Evolutionary conservation across 345 rosid genomes (phyloP), one percentile per base, ranked within the genome.

Genomic region (Euphorbia lathyris): DNA sequence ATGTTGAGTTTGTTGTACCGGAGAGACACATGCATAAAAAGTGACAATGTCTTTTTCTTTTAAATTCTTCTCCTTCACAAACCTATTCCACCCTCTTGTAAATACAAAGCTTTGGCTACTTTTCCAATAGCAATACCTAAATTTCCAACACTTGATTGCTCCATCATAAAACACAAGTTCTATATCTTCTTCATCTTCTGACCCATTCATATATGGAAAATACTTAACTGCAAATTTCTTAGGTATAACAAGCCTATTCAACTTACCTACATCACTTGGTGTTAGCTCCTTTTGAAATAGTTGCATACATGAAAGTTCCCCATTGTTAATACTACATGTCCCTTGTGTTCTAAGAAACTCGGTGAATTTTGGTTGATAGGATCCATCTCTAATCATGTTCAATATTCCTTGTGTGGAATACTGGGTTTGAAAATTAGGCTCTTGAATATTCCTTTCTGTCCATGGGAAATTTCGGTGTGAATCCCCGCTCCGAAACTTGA

Each of bases 381-480:
- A 75, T 3, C 78, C 74, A 26, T 72, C 70, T 72, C 77, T 79
- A 38, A 89, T 86, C 90, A 89, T 89, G 78, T 78, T 84, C 61
- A 89, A 52, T 3, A 89, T 80, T 5, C 68, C 73, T 55, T 89
- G 85, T 0, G 72, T 66, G 26, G 76, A 75, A 19, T 72, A 69
- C 9, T 51, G 65, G 36, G 32, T 74, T 72, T 87, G 91, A 61
- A 86, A 89, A 25, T 69, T 69, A 1, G 83, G 85, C 67, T 89
- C 91, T 9, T 81, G 82, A 38, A 73, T 55, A 3, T 83, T 87
- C 22, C 10, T 20, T 4, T 78, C 85, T 2, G 79, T 75, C 88
- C 88, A 85, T 4, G 90, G 83, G 40, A 87, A 80, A 66, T 87
- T 89, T n/a, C 95, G 73, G 25, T 84, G 81, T 0, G 86, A 74